These are phyloP conservation scores for Venturia nashicola DNA, from an alignment of 2,329 filamentous ascomycete species.

Conservation along the genomic window DNA sequence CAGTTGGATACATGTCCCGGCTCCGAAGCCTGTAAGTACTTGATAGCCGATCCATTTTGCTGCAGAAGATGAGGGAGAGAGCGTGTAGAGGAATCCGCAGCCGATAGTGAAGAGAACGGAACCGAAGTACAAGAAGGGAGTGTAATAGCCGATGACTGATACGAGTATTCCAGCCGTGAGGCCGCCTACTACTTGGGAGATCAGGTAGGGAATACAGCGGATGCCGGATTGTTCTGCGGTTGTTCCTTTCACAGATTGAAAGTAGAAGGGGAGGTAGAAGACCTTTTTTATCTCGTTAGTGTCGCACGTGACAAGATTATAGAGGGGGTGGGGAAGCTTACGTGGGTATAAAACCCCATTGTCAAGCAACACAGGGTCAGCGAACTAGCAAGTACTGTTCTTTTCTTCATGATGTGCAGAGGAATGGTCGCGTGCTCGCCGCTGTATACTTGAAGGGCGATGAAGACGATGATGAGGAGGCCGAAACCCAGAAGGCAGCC, in stretches of 20 bases:
- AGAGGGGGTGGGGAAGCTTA: conserved; percentile 4
- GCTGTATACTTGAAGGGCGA: conserved; percentile 11
- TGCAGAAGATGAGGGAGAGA: conserved; percentile 26
- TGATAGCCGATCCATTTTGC: conserved; percentile 43
- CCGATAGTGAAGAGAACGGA: conserved; percentile 14
- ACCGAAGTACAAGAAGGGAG: conserved; percentile 8
- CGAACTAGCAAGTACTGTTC: conserved; percentile 22
- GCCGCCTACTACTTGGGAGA: conserved; percentile 12
- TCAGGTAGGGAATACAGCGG: conserved; percentile 12
- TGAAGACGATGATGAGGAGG: conserved; percentile 12
- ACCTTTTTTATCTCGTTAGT: background rate
- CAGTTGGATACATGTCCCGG: conserved; percentile 34
- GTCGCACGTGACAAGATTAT: too few relatives aligned
- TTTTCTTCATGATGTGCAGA: conserved; percentile 17
- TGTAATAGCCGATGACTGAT: conserved; percentile 7
- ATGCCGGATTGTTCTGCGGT: conserved; percentile 18
- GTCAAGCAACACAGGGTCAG: conserved; percentile 23
- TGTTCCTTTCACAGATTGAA: conserved; percentile 18
- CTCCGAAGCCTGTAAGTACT: conserved; percentile 36
- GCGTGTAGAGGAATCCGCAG: conserved; percentile 17
- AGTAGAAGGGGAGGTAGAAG: conserved; percentile 20
- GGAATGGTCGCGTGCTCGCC: conserved; percentile 17
- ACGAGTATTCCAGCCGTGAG: conserved; percentile 14
- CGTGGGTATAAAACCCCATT: conserved; percentile 26
- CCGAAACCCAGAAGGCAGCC: conserved; percentile 14